These are phyloP conservation scores for Globisporangium parvum DNA, from an alignment of 352 stramenopile genomes.

Conservation along the genomic window DNA sequence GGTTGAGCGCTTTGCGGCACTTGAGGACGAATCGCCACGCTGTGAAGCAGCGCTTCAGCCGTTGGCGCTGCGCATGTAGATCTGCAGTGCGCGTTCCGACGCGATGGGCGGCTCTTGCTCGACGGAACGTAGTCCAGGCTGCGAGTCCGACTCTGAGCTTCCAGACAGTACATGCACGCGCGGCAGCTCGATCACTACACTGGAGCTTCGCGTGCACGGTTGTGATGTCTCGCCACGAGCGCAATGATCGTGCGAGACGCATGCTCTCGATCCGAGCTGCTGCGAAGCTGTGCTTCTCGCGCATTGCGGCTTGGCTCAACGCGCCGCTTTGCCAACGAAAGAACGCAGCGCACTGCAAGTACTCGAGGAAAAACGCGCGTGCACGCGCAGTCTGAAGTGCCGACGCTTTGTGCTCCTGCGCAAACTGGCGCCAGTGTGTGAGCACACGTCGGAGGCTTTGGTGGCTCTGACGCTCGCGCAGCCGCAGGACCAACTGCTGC, in stretches of 20 bases:
- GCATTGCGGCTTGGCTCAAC: background rate
- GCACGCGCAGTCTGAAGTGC: slow-evolving; percentile 9
- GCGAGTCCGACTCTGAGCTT: slow-evolving; percentile 7
- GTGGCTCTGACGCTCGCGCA: background rate
- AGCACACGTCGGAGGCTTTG: background rate
- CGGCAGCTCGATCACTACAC: background rate
- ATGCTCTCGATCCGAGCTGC: background rate
- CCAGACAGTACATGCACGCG: background rate
- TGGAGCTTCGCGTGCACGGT: background rate
- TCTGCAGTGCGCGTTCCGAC: background rate
- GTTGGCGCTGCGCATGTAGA: background rate
- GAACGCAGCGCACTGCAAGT: slow-evolving; percentile 20
- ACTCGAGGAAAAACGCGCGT: slow-evolving; percentile 22
- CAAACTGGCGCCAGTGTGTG: background rate
- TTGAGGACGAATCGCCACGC: slow-evolving; percentile 3
- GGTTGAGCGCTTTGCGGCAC: slow-evolving; percentile 5
- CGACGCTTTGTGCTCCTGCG: background rate
- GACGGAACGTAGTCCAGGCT: slow-evolving; percentile 1
- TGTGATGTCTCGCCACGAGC: background rate
- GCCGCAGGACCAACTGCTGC: background rate
- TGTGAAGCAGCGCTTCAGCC: background rate
- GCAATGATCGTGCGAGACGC: background rate
- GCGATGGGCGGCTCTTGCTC: background rate
- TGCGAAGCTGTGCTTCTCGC: slow-evolving; percentile 4
- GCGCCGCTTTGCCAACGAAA: slow-evolving; percentile 22